Evolutionary conservation across 805 yeast genomes (phyloP).

Genomic region (Candida maris): DNA sequence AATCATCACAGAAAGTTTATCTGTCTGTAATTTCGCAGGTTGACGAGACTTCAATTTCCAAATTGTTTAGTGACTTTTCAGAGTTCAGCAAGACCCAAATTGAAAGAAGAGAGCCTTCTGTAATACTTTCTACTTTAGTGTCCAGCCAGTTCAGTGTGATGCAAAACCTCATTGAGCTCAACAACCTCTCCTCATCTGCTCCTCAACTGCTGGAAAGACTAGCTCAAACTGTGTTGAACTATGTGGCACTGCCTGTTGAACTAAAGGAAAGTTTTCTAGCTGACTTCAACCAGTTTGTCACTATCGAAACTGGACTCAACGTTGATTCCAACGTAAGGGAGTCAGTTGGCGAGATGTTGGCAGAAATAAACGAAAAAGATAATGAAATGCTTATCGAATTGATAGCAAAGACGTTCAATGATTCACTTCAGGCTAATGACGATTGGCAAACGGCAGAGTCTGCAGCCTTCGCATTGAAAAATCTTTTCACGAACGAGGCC

Average conservation of each 20-base stretch:
- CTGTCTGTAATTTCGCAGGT: conserved; percentile 10
- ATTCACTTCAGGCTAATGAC: conserved; percentile 3
- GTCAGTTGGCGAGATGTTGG: conserved; percentile 52
- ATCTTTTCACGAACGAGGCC: conserved; percentile 40
- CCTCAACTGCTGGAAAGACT: conserved; percentile 18
- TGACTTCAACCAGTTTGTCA: conserved; percentile 68
- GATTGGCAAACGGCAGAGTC: conserved; percentile 40
- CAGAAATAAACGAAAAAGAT: conserved; percentile 44
- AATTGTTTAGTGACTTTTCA: conserved; percentile 19
- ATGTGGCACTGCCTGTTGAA: conserved; percentile 41
- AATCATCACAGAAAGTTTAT: conserved; percentile 17
- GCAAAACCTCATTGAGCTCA: conserved; percentile 23
- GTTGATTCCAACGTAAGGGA: conserved; percentile 48
- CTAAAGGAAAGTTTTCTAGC: conserved; percentile 45
- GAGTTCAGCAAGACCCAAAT: conserved; percentile 19
- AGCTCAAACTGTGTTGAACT: conserved; percentile 30
- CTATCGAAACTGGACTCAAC: conserved; percentile 69
- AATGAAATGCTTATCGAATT: conserved; percentile 26
- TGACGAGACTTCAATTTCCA: conserved; percentile 1
- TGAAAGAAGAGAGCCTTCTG: conserved; percentile 22
- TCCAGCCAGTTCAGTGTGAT: conserved; percentile 31
- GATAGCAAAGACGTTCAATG: conserved; percentile 16
- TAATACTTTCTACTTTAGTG: conserved; percentile 20
- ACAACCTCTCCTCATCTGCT: conserved; percentile 10
- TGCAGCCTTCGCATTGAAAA: conserved; percentile 36